Evolutionary conservation across 140 eudicot species (phyloP), one percentile per base, ranked within the genome.

Genomic region (Ambrosia hybrid): DNA sequence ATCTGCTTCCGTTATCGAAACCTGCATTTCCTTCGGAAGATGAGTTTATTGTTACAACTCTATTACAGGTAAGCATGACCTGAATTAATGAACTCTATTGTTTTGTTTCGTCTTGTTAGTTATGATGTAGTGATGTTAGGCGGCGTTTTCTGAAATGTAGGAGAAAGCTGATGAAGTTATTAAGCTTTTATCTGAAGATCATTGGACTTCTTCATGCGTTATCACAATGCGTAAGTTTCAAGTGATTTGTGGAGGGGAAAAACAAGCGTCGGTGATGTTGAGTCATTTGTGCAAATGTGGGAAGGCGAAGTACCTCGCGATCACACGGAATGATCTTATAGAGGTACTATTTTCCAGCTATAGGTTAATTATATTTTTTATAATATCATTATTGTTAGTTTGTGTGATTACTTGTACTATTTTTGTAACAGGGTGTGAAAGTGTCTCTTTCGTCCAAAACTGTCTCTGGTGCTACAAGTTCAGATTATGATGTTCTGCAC

Each of bases 181-280:
- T 70, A 79, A 81, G 51, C 56, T 57, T 36, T 73, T 94, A 65
- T 81, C 91, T 13, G 88, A 90, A 39, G 78, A 70, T 76, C 84
- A 90, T 60, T 90, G 99, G 99, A 90, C 91, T n/a, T 70, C 87
- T 58, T 82, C 94, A 2, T 94, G 95, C 75, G 82, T 94, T 12
- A 55, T 90, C 61, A 88, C 96, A 3, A 82, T 83, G 91, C 82
- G 56, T 15, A 90, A 81, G 51, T 94, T 94, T 72, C 80, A 74
- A 74, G 84, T 65, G 52, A 76, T 86, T 9, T 94, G 93, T 68
- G 83, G 81, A 57, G 97, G 93, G 49, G 10, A 78, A 9, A 75
- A 78, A 57, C 91, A 94, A 81, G 93, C 96, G n/a, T 83, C 75
- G 13, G 81, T 89, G 48, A 79, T 94, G 56, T 79, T 90, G 80